Evolutionary conservation across 208 protist genomes (phyloP).

Genomic region (Acanthamoeba healyi): DNA sequence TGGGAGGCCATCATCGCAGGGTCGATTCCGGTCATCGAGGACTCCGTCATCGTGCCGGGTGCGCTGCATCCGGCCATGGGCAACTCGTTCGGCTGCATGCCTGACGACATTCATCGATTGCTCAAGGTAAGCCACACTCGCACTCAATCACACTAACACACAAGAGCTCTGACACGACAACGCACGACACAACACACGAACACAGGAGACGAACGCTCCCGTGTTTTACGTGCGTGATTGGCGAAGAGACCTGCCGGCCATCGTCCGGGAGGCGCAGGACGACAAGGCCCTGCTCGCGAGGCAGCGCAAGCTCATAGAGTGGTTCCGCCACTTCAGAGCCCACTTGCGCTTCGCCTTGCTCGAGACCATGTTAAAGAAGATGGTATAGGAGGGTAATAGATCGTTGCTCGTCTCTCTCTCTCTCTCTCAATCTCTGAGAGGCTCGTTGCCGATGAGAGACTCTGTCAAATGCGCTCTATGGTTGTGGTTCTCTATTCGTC

Average conservation of each 20-base stretch:
- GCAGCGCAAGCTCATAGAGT: neutral
- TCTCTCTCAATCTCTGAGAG: too few species aligned
- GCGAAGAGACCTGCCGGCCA: constrained; percentile 13
- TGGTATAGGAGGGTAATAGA: too few species aligned
- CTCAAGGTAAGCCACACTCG: constrained; percentile 21
- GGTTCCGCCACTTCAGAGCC: neutral
- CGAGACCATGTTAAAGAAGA: too few species aligned
- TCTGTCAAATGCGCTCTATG: neutral
- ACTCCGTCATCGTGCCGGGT: neutral
- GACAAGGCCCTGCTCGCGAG: neutral
- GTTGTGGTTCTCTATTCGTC: neutral
- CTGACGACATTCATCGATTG: constrained; percentile 23
- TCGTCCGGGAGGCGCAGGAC: neutral
- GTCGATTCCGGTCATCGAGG: constrained; percentile 11
- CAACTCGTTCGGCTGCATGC: constrained; percentile 1
- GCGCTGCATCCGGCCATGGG: constrained; percentile 8
- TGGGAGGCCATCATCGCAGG: constrained; percentile 51
- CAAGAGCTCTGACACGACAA: neutral
- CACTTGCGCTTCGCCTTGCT: neutral
- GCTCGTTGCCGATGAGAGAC: too few species aligned
- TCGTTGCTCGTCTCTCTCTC: too few species aligned
- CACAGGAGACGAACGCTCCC: neutral
- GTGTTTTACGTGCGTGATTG: constrained; percentile 18
- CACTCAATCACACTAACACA: too few species aligned
- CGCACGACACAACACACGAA: neutral